Base-by-base conservation (phyloP, 306 rosid genomes). In the Begonia masoniana region DNA sequence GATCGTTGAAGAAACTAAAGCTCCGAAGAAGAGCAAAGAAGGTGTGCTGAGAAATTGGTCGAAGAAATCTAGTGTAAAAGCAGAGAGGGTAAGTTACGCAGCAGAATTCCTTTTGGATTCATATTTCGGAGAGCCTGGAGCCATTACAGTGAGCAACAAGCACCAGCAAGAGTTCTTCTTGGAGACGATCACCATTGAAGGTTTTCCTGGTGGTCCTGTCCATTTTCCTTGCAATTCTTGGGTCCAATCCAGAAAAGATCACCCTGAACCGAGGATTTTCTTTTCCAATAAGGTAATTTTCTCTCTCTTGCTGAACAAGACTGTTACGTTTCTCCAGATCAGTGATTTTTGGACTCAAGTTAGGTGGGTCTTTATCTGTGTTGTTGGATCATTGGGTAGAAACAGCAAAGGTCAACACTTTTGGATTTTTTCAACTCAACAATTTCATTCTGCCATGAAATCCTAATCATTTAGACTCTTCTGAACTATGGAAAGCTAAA, bases 21-120 rank as follows among this genome's bases (percentile, higher is more conserved):
- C 64, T 9, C 79, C 85, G 15, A 86, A 65, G 78, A 91, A 71
- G 73, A 85, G 88, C 69, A 73, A 60, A 14, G 88, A 78, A 62
- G 83, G 92, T 3, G 86, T 65, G 41, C 14, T 91, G 14, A 77
- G 66, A 58, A 96, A 86, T n/a, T 91, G 96, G 99, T 77, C 94
- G 3, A 74, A 86, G 85, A 85, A 91, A 58, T 59, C 74, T 0
- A 81, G 63, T 66, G 47, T 75, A 10, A 74, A 78, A 58, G 77
- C 81, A 0, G 88, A 79, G 71, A 71, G 80, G 67, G 91, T 91
- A 5, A 69, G 66, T 31, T 91, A 91, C 84, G 82, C 56, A 52
- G 84, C 96, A 15, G 86, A 83, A 51, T 86, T 86, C 62, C 50
- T 42, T 11, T 72, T 91, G 41, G 83, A 82, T 21, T 68, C 94